Evolutionary conservation across 768 basidiomycete genomes (phyloP).

Genomic region (Boletus huronensis): DNA sequence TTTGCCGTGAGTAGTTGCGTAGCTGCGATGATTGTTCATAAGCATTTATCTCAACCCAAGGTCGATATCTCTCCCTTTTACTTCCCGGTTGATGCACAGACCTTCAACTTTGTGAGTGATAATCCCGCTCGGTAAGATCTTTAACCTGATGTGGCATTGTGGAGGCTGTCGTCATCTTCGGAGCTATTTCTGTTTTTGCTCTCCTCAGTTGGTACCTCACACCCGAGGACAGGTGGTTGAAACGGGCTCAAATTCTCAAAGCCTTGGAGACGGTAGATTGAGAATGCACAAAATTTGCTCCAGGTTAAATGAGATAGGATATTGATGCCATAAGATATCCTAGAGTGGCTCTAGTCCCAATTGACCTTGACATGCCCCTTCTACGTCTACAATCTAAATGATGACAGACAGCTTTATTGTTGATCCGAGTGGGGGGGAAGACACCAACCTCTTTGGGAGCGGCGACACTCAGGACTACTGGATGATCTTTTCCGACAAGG

Average conservation of each 20-base stretch:
- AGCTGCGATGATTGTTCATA: background rate
- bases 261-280: slow-evolving; percentile 37
- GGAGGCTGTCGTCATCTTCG: slow-evolving; percentile 78
- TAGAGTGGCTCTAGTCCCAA: slow-evolving; percentile 58
- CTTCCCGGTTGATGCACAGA: slow-evolving; percentile 73
- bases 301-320: background rate
- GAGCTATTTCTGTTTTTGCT: slow-evolving; percentile 73
- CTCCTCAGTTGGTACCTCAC: slow-evolving; percentile 74
- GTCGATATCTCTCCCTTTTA: slow-evolving; percentile 83
- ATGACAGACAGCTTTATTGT: background rate
- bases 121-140: background rate
- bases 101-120: slow-evolving; percentile 79
- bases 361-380: slow-evolving; percentile 74
- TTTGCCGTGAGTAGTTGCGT: slow-evolving; percentile 55
- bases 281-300: background rate
- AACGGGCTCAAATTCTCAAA: slow-evolving; percentile 54
- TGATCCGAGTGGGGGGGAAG: background rate
- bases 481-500: slow-evolving; percentile 57
- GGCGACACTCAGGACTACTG: slow-evolving; percentile 59
- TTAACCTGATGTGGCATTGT: slow-evolving; percentile 11
- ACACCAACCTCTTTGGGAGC: slow-evolving; percentile 80
- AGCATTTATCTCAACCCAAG: slow-evolving; percentile 34
- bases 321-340: slow-evolving; percentile 7
- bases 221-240: slow-evolving; percentile 79
- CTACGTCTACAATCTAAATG: slow-evolving; percentile 63